Base-by-base conservation (phyloP, 129 eudicot species). In the Centrapalus pauciflorus region DNA sequence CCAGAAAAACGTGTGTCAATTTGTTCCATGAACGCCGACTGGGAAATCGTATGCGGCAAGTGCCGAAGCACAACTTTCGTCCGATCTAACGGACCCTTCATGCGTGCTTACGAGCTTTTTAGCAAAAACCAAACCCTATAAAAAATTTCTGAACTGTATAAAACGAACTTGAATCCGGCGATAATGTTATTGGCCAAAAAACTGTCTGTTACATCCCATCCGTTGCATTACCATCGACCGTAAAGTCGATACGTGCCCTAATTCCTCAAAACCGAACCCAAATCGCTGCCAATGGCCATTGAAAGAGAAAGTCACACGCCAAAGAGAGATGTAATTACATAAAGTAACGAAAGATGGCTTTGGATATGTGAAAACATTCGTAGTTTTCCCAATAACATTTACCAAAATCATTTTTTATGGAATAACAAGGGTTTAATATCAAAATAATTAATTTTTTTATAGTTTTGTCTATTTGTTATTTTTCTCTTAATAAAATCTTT, bases 51-150 rank as follows among this genome's bases (percentile, higher is more conserved):
- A 70, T 82, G 84, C 72, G 87, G 90, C 85, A 88, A 82, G 87
- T 82, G 93, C 78, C 93, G 89, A 10, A 89, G 75, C 74, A 89
- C 96, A n/a, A 85, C 84, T 72, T 89, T 85, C 66, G 96, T 82
- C 55, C 96, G 96, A 88, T 85, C 92, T 52, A 74, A 63, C 77
- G 81, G 78, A 35, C 87, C 85, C 82, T 87, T 87, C 95, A 87
- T 84, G 77, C 86, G 82, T 26, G 16, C 49, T 50, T 33, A 32
- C 58, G 57, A 70, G 57, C 75, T n/a, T n/a, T n/a, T n/a, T n/a
- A 57, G 11, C 66, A 35, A 72, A n/a, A 72, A 73, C 55, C 68
- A 77, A 82, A 78, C 86, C 84, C 86, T 84, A 77, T 21, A 23
- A 71, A 17, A n/a, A n/a, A n/a, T 1, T 40, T 25, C 11, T 63